Conservation (phyloP, 2,329 filamentous ascomycete genomes). For the Dactylellina leptospora region DNA sequence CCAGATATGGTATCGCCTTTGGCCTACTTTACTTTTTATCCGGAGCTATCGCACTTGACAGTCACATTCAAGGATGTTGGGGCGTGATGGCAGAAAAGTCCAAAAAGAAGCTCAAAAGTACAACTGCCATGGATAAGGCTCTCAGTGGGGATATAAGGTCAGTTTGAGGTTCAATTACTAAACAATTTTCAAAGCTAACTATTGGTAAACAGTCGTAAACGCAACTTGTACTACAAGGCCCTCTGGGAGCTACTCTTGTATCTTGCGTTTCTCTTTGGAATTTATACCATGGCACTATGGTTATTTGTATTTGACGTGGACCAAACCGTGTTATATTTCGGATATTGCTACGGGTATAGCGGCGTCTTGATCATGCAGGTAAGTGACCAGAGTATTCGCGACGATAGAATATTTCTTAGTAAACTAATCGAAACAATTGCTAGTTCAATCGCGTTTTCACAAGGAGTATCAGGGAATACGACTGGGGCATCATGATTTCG, state of each 20-base stretch:
- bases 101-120: conserved; percentile 58
- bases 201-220: conserved; percentile 26
- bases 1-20: conserved; percentile 60
- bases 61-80: conserved; percentile 60
- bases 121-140: conserved; percentile 28
- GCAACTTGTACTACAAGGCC: conserved; percentile 56
- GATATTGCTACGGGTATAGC: conserved; percentile 60
- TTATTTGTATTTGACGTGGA: conserved; percentile 58
- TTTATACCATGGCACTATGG: conserved; percentile 59
- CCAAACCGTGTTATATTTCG: conserved; percentile 60
- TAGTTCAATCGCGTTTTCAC: conserved; percentile 62
- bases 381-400: neutral
- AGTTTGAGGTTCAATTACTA: neutral
- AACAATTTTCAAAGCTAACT: neutral
- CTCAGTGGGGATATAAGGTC: conserved; percentile 34
- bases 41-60: conserved; percentile 61
- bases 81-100: conserved; percentile 59
- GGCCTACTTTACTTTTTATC: conserved; percentile 61
- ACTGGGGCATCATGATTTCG: conserved; percentile 59
- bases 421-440: neutral
- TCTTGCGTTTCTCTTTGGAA: conserved; percentile 59
- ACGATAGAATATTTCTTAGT: neutral
- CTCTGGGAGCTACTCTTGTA: conserved; percentile 58
- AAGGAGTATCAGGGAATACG: conserved; percentile 59
- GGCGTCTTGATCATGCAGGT: conserved; percentile 60